phyloP scores from a whole-genome alignment of 805 yeast species.

The Priceomyces haplophilus region DNA sequence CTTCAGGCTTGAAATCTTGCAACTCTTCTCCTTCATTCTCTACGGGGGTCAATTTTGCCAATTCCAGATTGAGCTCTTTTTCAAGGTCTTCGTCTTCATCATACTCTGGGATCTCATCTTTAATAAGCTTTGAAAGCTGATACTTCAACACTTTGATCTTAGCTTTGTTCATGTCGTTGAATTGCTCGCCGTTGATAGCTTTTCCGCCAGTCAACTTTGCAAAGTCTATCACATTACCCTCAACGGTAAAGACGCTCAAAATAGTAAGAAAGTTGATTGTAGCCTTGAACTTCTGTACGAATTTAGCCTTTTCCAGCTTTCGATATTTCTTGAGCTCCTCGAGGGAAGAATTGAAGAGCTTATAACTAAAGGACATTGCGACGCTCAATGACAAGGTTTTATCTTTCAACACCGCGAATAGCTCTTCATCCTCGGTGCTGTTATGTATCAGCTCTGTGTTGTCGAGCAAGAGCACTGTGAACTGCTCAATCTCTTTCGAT shows the following conservation, averaged over 20 bases:
- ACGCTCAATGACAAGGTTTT: slow-evolving; percentile 44
- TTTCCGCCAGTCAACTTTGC: slow-evolving; percentile 34
- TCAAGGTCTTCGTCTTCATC: slow-evolving; percentile 29
- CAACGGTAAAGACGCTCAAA: slow-evolving; percentile 23
- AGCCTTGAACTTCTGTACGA: slow-evolving; percentile 35
- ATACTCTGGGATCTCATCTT: slow-evolving; percentile 30
- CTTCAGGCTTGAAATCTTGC: not conserved
- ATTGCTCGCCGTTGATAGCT: slow-evolving; percentile 21
- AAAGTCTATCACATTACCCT: slow-evolving; percentile 27
- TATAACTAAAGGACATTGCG: slow-evolving; percentile 33
- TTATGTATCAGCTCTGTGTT: slow-evolving; percentile 62
- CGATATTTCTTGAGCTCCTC: slow-evolving; percentile 21
- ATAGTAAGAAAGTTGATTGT: slow-evolving; percentile 33
- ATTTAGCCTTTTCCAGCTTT: slow-evolving; percentile 24
- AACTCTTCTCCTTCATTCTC: slow-evolving; percentile 1
- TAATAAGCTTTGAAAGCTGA: slow-evolving; percentile 37
- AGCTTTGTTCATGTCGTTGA: slow-evolving; percentile 26
- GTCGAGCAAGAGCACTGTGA: slow-evolving; percentile 63
- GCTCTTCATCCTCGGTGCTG: slow-evolving; percentile 34
- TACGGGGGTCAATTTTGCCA: slow-evolving; percentile 11
- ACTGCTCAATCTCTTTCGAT: slow-evolving; percentile 53
- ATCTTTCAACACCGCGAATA: slow-evolving; percentile 53
- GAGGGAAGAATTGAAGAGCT: slow-evolving; percentile 32
- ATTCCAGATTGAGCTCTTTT: slow-evolving; percentile 22
- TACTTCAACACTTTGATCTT: slow-evolving; percentile 36